Evolutionary conservation across 768 basidiomycete species (phyloP), one percentile per base, ranked within the genome.

Genomic region (Collybia sordida): DNA sequence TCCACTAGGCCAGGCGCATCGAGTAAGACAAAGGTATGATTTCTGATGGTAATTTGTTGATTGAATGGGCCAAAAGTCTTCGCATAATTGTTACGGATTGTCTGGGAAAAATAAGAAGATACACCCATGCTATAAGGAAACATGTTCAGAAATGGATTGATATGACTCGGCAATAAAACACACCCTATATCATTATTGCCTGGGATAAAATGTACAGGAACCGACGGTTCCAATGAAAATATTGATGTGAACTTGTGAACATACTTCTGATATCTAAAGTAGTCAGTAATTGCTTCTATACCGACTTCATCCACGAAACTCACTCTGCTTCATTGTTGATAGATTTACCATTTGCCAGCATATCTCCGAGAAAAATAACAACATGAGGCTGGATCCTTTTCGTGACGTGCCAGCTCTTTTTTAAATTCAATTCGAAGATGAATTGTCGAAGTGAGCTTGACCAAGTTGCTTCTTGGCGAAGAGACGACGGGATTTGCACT

Each of bases 121-220:
- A 77, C 69, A 6, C 85, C 85, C 53, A 89, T 71, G 15, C 86
- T 85, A 59, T 35, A 3, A 17, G 47, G 51, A 48, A 27, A 27
- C 44, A 22, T 40, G 23, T 7, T 22, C 31, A 11, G 15, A 34
- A 9, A 21, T 21, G 19, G 6, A 18, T 43, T 31, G 6, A 27
- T 35, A 40, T 43, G 19, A 23, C 45, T 42, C 1, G 19, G 42
- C 9, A 41, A 39, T 7, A 22, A 38, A 37, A 3, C 7, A 19
- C 41, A 85, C 78, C 83, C 83, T 39, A 93, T 76, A 57, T 93
- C 91, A 55, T 85, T 86, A 56, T 93, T 93, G n/a, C 91, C 91
- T 6, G 88, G 84, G 36, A 90, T 72, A 59, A 80, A 83, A 67
- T 83, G 78, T 45, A 75, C 72, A 0, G 71, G 60, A 14, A 72